These are phyloP conservation scores for Pseudofabraea citricarpa DNA, from an alignment of 2,329 filamentous ascomycete species.

Conservation along the genomic window DNA sequence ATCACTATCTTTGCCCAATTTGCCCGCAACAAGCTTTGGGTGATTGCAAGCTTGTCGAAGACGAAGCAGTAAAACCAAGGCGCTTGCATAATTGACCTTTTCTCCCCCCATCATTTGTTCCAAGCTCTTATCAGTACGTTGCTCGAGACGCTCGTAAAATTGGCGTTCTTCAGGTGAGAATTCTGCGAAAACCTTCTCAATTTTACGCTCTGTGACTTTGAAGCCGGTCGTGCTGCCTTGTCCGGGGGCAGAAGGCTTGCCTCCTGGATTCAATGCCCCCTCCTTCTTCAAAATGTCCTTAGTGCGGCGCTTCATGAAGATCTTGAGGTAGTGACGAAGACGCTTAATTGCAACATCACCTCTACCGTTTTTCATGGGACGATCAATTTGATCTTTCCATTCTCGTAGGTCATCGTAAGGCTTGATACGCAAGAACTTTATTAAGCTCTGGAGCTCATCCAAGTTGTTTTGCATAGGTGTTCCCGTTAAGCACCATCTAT, in stretches of 20 bases:
- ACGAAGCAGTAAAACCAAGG: slow-evolving; percentile 84
- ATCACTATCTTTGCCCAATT: slow-evolving; percentile 83
- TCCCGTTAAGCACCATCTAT: slow-evolving; percentile 92
- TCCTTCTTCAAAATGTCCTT: slow-evolving; percentile 94
- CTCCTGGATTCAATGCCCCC: slow-evolving; percentile 72
- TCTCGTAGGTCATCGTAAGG: slow-evolving; percentile 81
- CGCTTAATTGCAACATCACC: slow-evolving; percentile 85
- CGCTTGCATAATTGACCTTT: slow-evolving; percentile 86
- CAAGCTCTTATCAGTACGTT: slow-evolving; percentile 79
- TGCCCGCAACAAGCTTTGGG: slow-evolving; percentile 78
- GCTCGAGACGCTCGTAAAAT: slow-evolving; percentile 82
- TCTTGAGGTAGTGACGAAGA: slow-evolving; percentile 77
- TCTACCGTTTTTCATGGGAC: slow-evolving; percentile 83
- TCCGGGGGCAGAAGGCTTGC: slow-evolving; percentile 48
- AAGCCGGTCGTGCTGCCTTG: slow-evolving; percentile 60
- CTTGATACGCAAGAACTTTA: slow-evolving; percentile 87
- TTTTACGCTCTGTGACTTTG: slow-evolving; percentile 86
- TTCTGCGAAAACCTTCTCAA: slow-evolving; percentile 72
- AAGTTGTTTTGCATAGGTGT: slow-evolving; percentile 98
- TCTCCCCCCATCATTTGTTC: slow-evolving; percentile 81
- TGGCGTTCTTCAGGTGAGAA: slow-evolving; percentile 75
- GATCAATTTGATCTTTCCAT: slow-evolving; percentile 90
- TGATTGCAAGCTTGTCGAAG: slow-evolving; percentile 94
- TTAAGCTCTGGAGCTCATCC: slow-evolving; percentile 89
- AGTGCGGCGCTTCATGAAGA: slow-evolving; percentile 98